These are phyloP conservation scores for Xylariaceae sp. DNA, from an alignment of 2,329 filamentous ascomycete species.

Conservation along the genomic window DNA sequence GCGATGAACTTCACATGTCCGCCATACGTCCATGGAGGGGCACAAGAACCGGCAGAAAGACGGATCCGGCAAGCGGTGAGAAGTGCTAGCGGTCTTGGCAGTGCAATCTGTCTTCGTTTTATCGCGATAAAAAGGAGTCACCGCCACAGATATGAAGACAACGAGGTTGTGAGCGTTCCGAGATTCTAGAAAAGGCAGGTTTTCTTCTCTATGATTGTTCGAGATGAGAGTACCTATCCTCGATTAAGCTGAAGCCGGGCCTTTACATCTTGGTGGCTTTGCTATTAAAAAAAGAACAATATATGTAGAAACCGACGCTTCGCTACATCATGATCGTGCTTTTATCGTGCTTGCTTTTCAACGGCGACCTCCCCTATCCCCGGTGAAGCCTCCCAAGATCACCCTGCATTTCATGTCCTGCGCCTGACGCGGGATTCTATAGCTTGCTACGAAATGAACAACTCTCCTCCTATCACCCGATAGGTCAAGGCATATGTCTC, in stretches of 20 bases:
- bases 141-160: no score
- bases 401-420: slow-evolving; percentile 1
- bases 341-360: slow-evolving; percentile 3
- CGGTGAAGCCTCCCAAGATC: neutral
- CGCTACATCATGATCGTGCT: slow-evolving; percentile 16
- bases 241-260: neutral
- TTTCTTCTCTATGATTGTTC: no score
- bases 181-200: no score
- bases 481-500: slow-evolving; percentile 1
- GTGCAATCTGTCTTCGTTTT: no score
- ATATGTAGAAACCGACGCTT: slow-evolving; percentile 12
- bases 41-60: slow-evolving; percentile 10
- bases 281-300: slow-evolving; percentile 1
- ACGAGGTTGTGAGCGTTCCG: no score
- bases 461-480: neutral
- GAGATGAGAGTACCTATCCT: no score
- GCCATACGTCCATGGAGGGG: slow-evolving; percentile 10
- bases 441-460: slow-evolving; percentile 13
- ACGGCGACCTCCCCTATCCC: neutral
- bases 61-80: slow-evolving; percentile 16
- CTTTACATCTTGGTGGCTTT: neutral
- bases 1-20: slow-evolving; percentile 5
- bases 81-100: no score
- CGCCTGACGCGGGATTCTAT: slow-evolving; percentile 14
- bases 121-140: no score